Evolutionary conservation across 2,329 filamentous ascomycete genomes (phyloP), one percentile per base, ranked within the genome.

Genomic region (Lizonia empirigonia): DNA sequence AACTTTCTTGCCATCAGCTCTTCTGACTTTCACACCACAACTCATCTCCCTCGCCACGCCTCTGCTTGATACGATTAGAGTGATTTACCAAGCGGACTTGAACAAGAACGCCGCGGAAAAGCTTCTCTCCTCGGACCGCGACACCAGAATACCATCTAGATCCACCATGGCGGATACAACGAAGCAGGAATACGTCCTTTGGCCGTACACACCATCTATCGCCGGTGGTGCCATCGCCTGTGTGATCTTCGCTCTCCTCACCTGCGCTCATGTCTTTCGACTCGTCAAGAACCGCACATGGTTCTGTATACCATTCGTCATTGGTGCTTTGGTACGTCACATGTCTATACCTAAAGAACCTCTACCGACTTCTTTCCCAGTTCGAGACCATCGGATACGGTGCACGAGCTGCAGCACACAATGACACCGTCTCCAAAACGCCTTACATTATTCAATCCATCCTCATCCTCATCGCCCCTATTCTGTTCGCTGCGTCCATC

Each of bases 261-360:
- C 80, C 2, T 39, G 61, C 1, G 56, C 69, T 1, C 81, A 84
- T 51, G 50, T 60, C 0, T 79, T 70, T 50, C 74, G 76, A 18
- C 71, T 82, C 15, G 60, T 74, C 16, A 75, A 69, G 20, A 74
- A 74, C 2, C 69, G 74, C 26, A 76, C 75, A 9, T 82, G 79
- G 76, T 84, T 81, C 58, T 82, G 81, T 44, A 71, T 77, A 3
- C 74, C 78, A 0, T 76, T 82, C 38, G 62, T 78, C 12, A 61
- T 80, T 3, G 80, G 80, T 2, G 78, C 77, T 2, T 32, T 77
- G 72, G 79, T 81, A 73, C 53, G 80, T 73, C 56, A 65, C 27
- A 63, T 24, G 23, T 50, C 23, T 47, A 46, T 9, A 19, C 10
- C 7, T 12, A n/a, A 15, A 62, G 9, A 22, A 26, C 4, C 24